These are phyloP conservation scores for Nitzschia inconspicua DNA, from an alignment of 108 stramenopile species.

Conservation along the genomic window DNA sequence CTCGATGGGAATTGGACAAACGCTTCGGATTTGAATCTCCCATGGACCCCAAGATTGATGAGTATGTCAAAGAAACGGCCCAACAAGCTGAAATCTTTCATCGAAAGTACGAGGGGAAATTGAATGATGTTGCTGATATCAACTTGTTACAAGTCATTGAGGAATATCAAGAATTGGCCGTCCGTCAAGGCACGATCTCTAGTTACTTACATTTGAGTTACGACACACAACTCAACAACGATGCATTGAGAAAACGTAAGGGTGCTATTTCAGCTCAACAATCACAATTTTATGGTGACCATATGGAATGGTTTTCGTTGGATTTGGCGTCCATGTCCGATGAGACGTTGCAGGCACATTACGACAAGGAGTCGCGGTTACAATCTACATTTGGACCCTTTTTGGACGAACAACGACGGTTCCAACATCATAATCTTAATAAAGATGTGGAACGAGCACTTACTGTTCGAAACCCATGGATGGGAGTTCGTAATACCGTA, in stretches of 20 bases:
- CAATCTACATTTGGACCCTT: slow-evolving; percentile 26
- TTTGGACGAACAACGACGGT: slow-evolving; percentile 31
- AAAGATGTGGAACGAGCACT: slow-evolving; percentile 44
- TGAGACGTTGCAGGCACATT: slow-evolving; percentile 10
- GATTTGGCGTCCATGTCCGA: slow-evolving; percentile 30
- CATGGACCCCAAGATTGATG: slow-evolving; percentile 20
- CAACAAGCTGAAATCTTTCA: slow-evolving; percentile 20
- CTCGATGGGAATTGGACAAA: slow-evolving; percentile 34
- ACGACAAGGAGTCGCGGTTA: slow-evolving; percentile 7
- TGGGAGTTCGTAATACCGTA: slow-evolving; percentile 30
- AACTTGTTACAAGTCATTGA: slow-evolving; percentile 22
- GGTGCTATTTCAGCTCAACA: slow-evolving; percentile 27
- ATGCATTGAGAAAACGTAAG: slow-evolving; percentile 37
- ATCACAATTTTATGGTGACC: slow-evolving; percentile 28
- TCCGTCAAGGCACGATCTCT: slow-evolving; percentile 15
- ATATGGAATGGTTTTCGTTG: slow-evolving; percentile 39
- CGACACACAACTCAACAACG: slow-evolving; percentile 29
- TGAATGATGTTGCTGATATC: slow-evolving; percentile 5
- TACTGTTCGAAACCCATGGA: slow-evolving; percentile 36
- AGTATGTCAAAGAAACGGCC: slow-evolving; percentile 20
- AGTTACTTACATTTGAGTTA: slow-evolving; percentile 31
- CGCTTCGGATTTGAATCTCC: slow-evolving; percentile 34
- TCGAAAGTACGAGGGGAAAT: slow-evolving; percentile 29
- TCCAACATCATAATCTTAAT: slow-evolving; percentile 35
- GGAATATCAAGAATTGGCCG: slow-evolving; percentile 34